These are phyloP conservation scores for Sisymbrium altissimum DNA, from an alignment of 345 rosid genomes.

Conservation along the genomic window DNA sequence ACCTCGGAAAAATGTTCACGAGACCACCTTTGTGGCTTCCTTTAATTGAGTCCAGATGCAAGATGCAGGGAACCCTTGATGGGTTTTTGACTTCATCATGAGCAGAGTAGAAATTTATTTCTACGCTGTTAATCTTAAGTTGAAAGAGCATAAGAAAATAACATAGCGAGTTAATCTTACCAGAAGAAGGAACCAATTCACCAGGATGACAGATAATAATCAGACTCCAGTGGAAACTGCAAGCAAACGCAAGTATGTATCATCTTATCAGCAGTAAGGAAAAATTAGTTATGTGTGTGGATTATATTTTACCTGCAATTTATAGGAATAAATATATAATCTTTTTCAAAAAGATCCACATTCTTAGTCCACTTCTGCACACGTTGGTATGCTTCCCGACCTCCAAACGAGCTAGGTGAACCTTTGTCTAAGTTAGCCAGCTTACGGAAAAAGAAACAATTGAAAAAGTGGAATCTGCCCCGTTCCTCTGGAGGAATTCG, in stretches of 20 bases:
- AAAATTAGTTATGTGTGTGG: background rate
- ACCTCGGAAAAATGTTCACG: conserved; percentile 83
- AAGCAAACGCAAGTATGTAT: conserved; percentile 33
- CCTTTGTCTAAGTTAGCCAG: conserved; percentile 89
- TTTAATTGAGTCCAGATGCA: conserved; percentile 95
- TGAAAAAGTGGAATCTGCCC: conserved; percentile 79
- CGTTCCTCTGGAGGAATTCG: conserved; percentile 54
- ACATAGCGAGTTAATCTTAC: conserved; percentile 38
- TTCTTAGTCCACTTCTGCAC: conserved; percentile 96
- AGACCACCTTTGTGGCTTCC: conserved; percentile 90
- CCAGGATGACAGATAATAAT: conserved; percentile 91
- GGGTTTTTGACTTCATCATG: conserved; percentile 45
- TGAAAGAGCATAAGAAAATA: background rate
- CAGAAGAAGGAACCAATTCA: conserved; percentile 56
- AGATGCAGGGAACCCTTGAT: conserved; percentile 64
- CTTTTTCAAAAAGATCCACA: conserved; percentile 80
- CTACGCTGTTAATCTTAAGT: background rate
- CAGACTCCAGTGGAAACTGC: conserved; percentile 97
- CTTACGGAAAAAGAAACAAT: conserved; percentile 94
- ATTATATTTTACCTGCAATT: conserved; percentile 64
- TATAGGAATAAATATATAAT: conserved; percentile 89
- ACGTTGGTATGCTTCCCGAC: conserved; percentile 82
- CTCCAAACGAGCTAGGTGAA: conserved; percentile 68
- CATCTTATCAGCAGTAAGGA: conserved; percentile 17
- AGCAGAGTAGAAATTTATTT: conserved; percentile 29